Evolutionary conservation across 83 land plant species (phyloP).

Genomic region (Isoetes engelmannii): DNA sequence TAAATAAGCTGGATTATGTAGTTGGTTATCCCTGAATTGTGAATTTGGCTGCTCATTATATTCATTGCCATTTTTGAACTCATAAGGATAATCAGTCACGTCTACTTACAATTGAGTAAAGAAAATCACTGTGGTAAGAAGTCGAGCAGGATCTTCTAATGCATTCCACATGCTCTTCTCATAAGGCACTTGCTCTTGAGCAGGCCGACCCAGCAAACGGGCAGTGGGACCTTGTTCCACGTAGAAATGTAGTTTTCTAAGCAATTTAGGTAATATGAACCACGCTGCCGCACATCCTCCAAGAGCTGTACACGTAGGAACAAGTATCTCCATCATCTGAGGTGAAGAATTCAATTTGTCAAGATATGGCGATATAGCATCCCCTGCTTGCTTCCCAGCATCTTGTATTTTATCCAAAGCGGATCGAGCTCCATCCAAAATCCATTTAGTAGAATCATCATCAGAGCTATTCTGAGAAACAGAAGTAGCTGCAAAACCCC

Average conservation of each 20-base stretch:
- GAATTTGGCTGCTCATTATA: too few species aligned
- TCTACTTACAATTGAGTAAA: constrained; percentile 70
- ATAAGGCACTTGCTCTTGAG: constrained; percentile 43
- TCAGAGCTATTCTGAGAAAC: too few species aligned
- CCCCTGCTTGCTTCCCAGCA: too few species aligned
- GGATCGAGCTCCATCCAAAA: too few species aligned
- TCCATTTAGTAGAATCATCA: too few species aligned
- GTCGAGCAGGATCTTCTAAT: constrained; percentile 76
- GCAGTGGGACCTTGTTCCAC: constrained; percentile 45
- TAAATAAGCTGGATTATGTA: too few species aligned
- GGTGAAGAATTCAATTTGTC: too few species aligned
- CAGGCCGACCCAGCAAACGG: constrained; percentile 29
- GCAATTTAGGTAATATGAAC: constrained; percentile 71
- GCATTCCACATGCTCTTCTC: constrained; percentile 84
- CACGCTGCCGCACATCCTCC: constrained; percentile 61
- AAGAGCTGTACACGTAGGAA: constrained; percentile 33
- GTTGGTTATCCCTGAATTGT: too few species aligned
- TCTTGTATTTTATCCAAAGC: too few species aligned
- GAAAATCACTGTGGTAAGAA: constrained; percentile 65
- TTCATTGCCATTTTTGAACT: too few species aligned
- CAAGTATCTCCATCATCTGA: constrained; percentile 36
- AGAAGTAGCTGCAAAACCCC: too few species aligned
- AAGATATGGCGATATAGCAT: too few species aligned
- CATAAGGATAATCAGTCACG: background rate
- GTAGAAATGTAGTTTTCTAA: constrained; percentile 60